Evolutionary conservation across 306 rosid species (phyloP), one percentile per base, ranked within the genome.

Genomic region (Dalbergia cochinchinensis): DNA sequence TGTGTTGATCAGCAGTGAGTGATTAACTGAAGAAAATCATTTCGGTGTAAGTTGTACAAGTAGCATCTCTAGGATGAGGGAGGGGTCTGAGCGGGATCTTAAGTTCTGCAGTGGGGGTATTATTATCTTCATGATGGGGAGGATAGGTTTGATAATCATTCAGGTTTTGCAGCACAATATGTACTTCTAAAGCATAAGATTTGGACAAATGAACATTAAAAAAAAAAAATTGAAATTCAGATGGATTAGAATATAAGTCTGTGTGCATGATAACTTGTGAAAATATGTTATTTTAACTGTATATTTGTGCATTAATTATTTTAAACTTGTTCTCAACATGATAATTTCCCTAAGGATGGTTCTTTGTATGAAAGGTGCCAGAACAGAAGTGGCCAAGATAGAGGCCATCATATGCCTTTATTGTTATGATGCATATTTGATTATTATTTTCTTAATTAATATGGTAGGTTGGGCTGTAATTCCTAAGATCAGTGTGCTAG

Each of bases 381-480:
- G 71, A 8, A 26, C 9, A 57, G 26, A 44, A 26, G 42, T 44
- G 35, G 71, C 34, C 57, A 47, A 60, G 62, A 47, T 47, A 47
- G 42, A 77, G 50, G 22, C 65, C 55, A 71, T 44, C 73, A n/a
- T 41, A 39, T 62, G 69, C 65, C 61, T 70, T 77, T 62, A 20
- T 33, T 64, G 75, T 64, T 55, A 51, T 11, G 11, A 54, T 70
- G 78, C 82, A 31, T 77, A 61, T 22, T 82, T 77, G 69, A 39
- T 83, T 71, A 15, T 71, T 83, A 55, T 71, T 55, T 53, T 71
- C 51, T 37, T 41, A 16, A 14, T 69, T 41, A 16, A 14, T 69
- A 69, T 61, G 47, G 69, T 69, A 13, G 78, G 31, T 76, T 60
- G 20, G 68, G 78, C 63, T 26, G 31, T 26, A 26, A 26, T 26